Evolutionary conservation across 2,329 filamentous ascomycete genomes (phyloP).

Genomic region (Cadophora malorum): DNA sequence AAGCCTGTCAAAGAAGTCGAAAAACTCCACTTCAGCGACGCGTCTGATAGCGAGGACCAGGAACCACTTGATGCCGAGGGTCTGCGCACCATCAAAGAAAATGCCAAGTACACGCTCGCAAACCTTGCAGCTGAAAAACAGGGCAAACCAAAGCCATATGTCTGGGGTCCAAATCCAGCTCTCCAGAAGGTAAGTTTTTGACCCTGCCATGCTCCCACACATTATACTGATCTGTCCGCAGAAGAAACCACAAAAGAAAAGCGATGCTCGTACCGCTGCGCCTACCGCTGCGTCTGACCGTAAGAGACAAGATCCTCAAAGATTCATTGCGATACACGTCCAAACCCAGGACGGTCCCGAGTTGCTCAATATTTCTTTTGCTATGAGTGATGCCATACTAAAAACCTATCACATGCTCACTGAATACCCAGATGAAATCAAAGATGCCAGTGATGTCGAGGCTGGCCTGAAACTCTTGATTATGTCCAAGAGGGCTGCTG

Average conservation of each 20-base stretch:
- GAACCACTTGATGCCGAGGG: not conserved
- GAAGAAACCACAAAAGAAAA: not conserved
- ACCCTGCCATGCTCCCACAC: not conserved
- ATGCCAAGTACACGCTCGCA: not conserved
- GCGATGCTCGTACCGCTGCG: constrained; percentile 5
- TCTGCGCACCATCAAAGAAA: not conserved
- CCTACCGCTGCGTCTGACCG: not conserved
- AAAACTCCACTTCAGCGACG: not conserved
- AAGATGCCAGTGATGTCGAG: not conserved
- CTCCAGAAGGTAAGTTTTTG: not conserved
- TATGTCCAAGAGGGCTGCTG: not conserved
- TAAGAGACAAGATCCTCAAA: constrained; percentile 5
- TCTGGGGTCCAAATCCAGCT: not conserved
- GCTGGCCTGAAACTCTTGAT: not conserved
- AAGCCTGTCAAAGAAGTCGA: not conserved
- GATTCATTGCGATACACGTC: constrained; percentile 7
- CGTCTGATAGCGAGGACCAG: constrained; percentile 1
- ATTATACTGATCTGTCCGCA: not conserved
- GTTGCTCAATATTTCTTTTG: not conserved
- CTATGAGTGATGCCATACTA: not conserved
- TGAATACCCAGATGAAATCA: not conserved
- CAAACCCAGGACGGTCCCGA: constrained; percentile 17
- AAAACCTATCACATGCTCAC: not conserved
- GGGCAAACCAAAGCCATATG: not conserved
- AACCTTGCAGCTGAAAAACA: not conserved